A percentile compares a stretch with the other conserved stretches of the same genome.
phyloP scores from a whole-genome alignment of 2,329 filamentous ascomycete species.

The Conoideocrella luteorostrata region DNA sequence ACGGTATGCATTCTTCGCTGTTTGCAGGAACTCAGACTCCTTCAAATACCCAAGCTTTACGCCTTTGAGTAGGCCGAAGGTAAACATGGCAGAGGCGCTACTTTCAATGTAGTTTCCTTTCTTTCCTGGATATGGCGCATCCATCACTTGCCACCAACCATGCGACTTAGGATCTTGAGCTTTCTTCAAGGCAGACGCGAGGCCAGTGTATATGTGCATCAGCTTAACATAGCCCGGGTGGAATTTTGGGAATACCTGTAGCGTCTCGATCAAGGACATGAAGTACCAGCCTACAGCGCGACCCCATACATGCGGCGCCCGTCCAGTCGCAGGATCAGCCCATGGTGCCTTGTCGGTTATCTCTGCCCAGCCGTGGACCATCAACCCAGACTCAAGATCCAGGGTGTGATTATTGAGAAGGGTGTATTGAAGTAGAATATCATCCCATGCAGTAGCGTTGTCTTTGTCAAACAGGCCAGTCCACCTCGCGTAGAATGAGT shows the following conservation, averaged over 20 bases:
- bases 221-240: constrained; percentile 31
- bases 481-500: constrained; percentile 36
- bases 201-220: constrained; percentile 30
- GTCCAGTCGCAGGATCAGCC: constrained; percentile 43
- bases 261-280: constrained; percentile 42
- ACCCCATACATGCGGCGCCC: constrained; percentile 45
- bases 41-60: constrained; percentile 20
- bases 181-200: constrained; percentile 34
- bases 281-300: constrained; percentile 48
- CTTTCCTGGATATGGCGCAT: constrained; percentile 37
- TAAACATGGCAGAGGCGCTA: constrained; percentile 52
- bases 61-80: constrained; percentile 43
- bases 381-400: constrained; percentile 32
- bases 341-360: constrained; percentile 36
- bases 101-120: constrained; percentile 55
- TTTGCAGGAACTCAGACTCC: constrained; percentile 14
- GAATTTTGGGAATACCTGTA: constrained; percentile 37
- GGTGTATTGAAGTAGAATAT: constrained; percentile 38
- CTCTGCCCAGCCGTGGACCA: constrained; percentile 50
- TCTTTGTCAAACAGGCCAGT: constrained; percentile 28
- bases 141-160: constrained; percentile 55
- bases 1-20: constrained; percentile 20
- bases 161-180: constrained; percentile 34
- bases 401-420: constrained; percentile 37
- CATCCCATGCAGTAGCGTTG: constrained; percentile 36